Conservation (phyloP, 208 protist genomes). For the Trypanosoma congolense region DNA sequence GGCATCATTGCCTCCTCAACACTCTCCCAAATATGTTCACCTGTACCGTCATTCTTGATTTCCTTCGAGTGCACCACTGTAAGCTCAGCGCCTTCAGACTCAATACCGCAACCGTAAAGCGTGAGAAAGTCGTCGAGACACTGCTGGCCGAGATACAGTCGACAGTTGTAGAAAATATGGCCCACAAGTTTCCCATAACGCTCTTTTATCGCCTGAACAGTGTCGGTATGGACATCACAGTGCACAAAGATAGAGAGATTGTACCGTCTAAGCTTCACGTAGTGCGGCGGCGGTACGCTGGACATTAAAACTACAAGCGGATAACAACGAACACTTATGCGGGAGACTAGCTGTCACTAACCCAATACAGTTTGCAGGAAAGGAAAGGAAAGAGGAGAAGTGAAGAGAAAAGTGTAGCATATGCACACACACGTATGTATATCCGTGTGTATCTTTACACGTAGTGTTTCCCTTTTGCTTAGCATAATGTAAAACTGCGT, state of each 20-base stretch:
- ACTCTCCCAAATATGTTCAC: slow-evolving; percentile 68
- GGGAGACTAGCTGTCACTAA: neutral
- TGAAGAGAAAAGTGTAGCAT: too few species aligned
- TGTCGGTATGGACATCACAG: slow-evolving; percentile 88
- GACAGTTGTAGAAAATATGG: slow-evolving; percentile 69
- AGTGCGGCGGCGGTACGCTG: slow-evolving; percentile 51
- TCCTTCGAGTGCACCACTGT: slow-evolving; percentile 69
- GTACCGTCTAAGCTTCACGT: slow-evolving; percentile 71
- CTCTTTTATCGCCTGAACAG: slow-evolving; percentile 88
- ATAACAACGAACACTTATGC: neutral
- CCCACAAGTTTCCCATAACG: slow-evolving; percentile 81
- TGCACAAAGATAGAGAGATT: slow-evolving; percentile 84
- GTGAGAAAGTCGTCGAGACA: slow-evolving; percentile 74
- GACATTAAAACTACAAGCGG: slow-evolving; percentile 10
- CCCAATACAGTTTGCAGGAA: neutral
- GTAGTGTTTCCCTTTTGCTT: too few species aligned
- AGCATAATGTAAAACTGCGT: too few species aligned
- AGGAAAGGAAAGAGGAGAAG: neutral
- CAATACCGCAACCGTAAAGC: slow-evolving; percentile 75
- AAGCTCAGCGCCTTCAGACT: slow-evolving; percentile 75
- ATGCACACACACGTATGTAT: too few species aligned
- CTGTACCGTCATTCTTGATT: slow-evolving; percentile 42
- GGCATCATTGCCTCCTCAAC: slow-evolving; percentile 60
- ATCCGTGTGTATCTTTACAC: too few species aligned
- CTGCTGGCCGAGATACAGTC: slow-evolving; percentile 71